A percentile compares a stretch with the other conserved stretches of the same genome.
Conservation (phyloP, 441 rosid species). For the Brassica hybrid region DNA sequence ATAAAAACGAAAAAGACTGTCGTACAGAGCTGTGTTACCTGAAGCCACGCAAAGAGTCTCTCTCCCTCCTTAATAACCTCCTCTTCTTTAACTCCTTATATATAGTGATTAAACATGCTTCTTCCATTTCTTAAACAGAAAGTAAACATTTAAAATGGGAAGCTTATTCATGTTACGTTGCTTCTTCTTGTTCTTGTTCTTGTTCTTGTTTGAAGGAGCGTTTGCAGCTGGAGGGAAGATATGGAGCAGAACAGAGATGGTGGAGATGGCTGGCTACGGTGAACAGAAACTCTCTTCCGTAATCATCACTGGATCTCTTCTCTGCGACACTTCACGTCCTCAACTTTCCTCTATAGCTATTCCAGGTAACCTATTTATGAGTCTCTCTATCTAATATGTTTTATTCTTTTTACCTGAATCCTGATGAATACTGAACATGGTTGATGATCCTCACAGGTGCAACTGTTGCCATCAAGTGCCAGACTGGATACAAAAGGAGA, state of each 20-base stretch:
- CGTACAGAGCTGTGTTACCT: slow-evolving; percentile 33
- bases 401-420: neutral
- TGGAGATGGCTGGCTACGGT: slow-evolving; percentile 84
- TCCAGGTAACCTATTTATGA: slow-evolving; percentile 50
- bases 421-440: slow-evolving; percentile 20
- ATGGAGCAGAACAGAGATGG: slow-evolving; percentile 74
- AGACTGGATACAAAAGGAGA: slow-evolving; percentile 39
- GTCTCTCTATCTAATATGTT: neutral
- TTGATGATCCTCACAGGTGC: slow-evolving; percentile 56
- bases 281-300: slow-evolving; percentile 92
- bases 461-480: slow-evolving; percentile 61
- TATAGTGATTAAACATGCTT: slow-evolving; percentile 27
- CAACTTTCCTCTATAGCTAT: slow-evolving; percentile 60
- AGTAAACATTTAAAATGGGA: slow-evolving; percentile 16
- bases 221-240: slow-evolving; percentile 40
- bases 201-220: slow-evolving; percentile 33
- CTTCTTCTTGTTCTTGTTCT: slow-evolving; percentile 35
- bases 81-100: slow-evolving; percentile 33
- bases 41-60: slow-evolving; percentile 45
- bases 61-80: slow-evolving; percentile 11
- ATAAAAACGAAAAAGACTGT: slow-evolving; percentile 9
- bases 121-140: slow-evolving; percentile 35
- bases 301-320: slow-evolving; percentile 67
- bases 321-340: slow-evolving; percentile 58
- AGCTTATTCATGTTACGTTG: slow-evolving; percentile 29